Base-by-base conservation (phyloP, 2,329 filamentous ascomycete species). In the Daldinia sp. region DNA sequence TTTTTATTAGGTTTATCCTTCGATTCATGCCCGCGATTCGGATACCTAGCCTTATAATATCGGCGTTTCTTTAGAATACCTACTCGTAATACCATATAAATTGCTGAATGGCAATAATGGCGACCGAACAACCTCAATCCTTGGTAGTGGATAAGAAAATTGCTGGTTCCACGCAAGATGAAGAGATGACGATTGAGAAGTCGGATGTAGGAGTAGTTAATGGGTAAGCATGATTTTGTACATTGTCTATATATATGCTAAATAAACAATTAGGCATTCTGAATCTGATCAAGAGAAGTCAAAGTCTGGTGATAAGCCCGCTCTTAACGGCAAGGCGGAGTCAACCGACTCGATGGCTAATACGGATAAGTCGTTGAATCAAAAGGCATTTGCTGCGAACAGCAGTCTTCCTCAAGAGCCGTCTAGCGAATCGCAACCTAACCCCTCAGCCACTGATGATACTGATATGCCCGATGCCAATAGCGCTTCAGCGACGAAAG, bases 161-260 rank as follows among this genome's bases (percentile, higher is more conserved):
- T 6, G 34, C 61, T n/a, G 58, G 56, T 48, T 35, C 64, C 21
- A 35, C 52, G 17, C 54, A 66, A 3, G 53, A 53, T 27, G 69
- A 74, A 11, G 78, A 81, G 69, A 84, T 84, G 81, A 79, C 82
- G 61, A 77, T 85, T 59, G 80, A 85, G 71, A 75, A 83, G 43
- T 78, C 74, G 39, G 70, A 70, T 39, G 67, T 70, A 25, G 70
- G 75, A 25, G 71, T 73, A 37, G 67, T 84, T 71, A 86, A 88
- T 74, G 85, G 85, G 87, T 89, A 79, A 83, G 86, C 85, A 13
- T 19, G 25, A 73, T 74, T 55, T 58, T 61, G 43, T 41, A 39
- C 47, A 34, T 49, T 13, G 3, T 29, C 3, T 8, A 17, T 15
- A 9, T 30, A 11, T 41, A 23, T 23, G 34, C 25, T 43, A 32